Percentiles rank a stretch among this genome's conserved stretches.
These are phyloP conservation scores for Clavispora asparagi DNA, from an alignment of 805 yeast species.

Conservation along the genomic window DNA sequence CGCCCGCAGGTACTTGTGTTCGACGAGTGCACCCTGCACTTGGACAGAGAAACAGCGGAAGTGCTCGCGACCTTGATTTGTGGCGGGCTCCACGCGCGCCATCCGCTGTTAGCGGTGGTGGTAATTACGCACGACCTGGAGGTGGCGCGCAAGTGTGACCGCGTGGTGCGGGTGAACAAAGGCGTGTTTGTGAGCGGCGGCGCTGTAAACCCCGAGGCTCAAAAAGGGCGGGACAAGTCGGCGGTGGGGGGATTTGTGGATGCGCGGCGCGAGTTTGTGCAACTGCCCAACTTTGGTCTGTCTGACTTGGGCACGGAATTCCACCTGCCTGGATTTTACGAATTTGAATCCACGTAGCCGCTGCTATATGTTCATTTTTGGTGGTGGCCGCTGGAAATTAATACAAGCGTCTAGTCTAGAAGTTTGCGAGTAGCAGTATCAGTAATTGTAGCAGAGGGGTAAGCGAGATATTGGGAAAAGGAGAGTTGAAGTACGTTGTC, in stretches of 20 bases:
- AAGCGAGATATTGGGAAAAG: too few relatives aligned
- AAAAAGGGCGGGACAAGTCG: neutral
- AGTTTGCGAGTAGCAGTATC: too few relatives aligned
- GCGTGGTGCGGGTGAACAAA: slow-evolving; percentile 41
- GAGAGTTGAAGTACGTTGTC: too few relatives aligned
- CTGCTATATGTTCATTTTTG: too few relatives aligned
- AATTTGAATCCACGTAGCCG: too few relatives aligned
- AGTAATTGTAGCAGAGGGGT: too few relatives aligned
- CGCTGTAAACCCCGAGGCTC: slow-evolving; percentile 15
- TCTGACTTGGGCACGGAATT: too few relatives aligned
- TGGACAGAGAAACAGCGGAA: slow-evolving; percentile 61
- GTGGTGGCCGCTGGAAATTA: too few relatives aligned
- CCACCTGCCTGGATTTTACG: too few relatives aligned
- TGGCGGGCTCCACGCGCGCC: slow-evolving; percentile 14
- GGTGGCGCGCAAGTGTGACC: slow-evolving; percentile 38
- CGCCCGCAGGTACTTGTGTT: slow-evolving; percentile 61
- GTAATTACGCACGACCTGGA: slow-evolving; percentile 69
- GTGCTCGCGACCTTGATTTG: slow-evolving; percentile 47
- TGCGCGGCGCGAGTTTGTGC: neutral
- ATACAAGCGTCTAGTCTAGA: too few relatives aligned
- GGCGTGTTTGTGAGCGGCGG: slow-evolving; percentile 47
- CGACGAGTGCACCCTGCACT: slow-evolving; percentile 88
- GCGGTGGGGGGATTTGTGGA: neutral
- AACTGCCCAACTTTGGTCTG: too few relatives aligned
- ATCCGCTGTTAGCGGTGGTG: slow-evolving; percentile 36